Conservation (phyloP, 1,139 yeast genomes). For the Lodderomyces oxycetoniae region DNA sequence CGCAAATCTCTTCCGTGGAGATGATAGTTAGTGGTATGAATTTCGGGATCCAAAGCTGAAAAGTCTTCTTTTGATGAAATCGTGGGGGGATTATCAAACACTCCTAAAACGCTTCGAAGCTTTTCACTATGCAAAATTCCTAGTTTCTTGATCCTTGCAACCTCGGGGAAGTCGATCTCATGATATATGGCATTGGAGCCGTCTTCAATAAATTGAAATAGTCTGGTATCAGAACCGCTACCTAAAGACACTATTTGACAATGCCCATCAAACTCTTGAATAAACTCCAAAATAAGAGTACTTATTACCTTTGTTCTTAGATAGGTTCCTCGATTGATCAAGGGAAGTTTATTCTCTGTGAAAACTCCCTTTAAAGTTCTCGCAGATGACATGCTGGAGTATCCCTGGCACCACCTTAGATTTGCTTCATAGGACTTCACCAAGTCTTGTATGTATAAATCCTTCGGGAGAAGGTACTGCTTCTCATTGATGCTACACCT, state of each 20-base stretch:
- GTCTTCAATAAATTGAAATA: conserved; percentile 44
- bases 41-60: conserved; percentile 19
- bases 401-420: conserved; percentile 37
- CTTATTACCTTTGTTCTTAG: conserved; percentile 67
- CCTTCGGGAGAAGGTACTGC: conserved; percentile 49
- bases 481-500: conserved; percentile 54
- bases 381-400: conserved; percentile 35
- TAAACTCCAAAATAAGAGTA: conserved; percentile 45
- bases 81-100: conserved; percentile 10
- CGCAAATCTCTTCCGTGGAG: conserved; percentile 57
- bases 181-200: conserved; percentile 39
- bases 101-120: conserved; percentile 20
- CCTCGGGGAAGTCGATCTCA: conserved; percentile 73
- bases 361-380: conserved; percentile 41
- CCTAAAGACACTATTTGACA: conserved; percentile 80
- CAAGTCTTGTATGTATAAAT: conserved; percentile 44
- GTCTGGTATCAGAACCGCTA: conserved; percentile 93
- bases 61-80: conserved; percentile 24
- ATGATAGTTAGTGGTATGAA: conserved; percentile 48
- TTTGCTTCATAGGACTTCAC: conserved; percentile 37
- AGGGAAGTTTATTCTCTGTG: conserved; percentile 57
- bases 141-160: conserved; percentile 55
- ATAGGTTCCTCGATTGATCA: conserved; percentile 80
- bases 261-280: conserved; percentile 22
- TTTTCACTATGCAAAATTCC: conserved; percentile 37